These are phyloP conservation scores for Wickerhamomyces kurtzmanii DNA, from an alignment of 805 yeast genomes.

Conservation along the genomic window DNA sequence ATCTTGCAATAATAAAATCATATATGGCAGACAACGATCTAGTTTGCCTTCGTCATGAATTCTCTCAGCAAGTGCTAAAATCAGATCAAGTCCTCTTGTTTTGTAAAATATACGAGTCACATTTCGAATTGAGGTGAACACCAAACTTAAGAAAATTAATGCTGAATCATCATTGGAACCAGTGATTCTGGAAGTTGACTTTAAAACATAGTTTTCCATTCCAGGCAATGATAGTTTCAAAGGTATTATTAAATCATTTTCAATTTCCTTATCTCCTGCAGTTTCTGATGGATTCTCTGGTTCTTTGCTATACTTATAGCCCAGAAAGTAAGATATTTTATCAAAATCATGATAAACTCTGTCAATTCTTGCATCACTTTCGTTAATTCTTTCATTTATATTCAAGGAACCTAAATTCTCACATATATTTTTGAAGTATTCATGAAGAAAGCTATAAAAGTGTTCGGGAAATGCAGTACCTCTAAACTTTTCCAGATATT, in stretches of 20 bases:
- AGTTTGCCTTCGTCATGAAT: slow-evolving; percentile 76
- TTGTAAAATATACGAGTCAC: slow-evolving; percentile 51
- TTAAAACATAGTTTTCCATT: slow-evolving; percentile 35
- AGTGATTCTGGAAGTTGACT: slow-evolving; percentile 19
- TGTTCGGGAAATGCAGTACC: slow-evolving; percentile 51
- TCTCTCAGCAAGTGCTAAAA: slow-evolving; percentile 66
- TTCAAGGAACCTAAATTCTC: slow-evolving; percentile 8
- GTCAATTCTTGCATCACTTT: slow-evolving; percentile 48
- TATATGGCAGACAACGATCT: slow-evolving; percentile 77
- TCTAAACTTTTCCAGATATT: slow-evolving; percentile 39
- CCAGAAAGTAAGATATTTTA: slow-evolving; percentile 30
- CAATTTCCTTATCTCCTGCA: slow-evolving; percentile 2
- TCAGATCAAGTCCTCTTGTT: slow-evolving; percentile 63
- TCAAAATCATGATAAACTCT: slow-evolving; percentile 52
- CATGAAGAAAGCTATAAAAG: slow-evolving; percentile 61
- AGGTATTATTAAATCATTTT: slow-evolving; percentile 17
- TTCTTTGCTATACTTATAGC: slow-evolving; percentile 19
- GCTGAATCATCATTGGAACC: slow-evolving; percentile 33
- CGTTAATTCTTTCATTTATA: slow-evolving; percentile 21
- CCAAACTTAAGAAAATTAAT: slow-evolving; percentile 44
- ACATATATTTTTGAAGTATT: slow-evolving; percentile 42
- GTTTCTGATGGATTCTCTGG: no score
- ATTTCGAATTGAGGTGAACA: slow-evolving; percentile 52
- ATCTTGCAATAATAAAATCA: slow-evolving; percentile 67
- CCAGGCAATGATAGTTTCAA: slow-evolving; percentile 42